A percentile compares a stretch with the other conserved stretches of the same genome.
Evolutionary conservation across 257 asterid species (phyloP).

Genomic region (Forsythia viridissima): DNA sequence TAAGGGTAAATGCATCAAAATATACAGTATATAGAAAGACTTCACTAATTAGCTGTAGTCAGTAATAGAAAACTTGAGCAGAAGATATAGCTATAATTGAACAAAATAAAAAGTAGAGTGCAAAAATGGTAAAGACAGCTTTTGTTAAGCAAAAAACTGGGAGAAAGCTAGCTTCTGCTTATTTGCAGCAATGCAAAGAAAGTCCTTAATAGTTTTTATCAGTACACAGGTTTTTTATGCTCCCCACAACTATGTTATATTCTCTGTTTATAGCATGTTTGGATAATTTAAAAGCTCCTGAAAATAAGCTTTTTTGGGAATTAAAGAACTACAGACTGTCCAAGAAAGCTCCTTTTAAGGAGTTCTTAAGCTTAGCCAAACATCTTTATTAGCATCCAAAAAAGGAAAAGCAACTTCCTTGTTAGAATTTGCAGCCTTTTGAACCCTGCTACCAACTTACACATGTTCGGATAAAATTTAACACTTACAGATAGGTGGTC

Average conservation of each 20-base stretch:
- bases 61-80: background rate
- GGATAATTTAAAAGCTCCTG: background rate
- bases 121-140: background rate
- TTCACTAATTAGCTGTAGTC: background rate
- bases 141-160: background rate
- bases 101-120: background rate
- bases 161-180: background rate
- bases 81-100: no score
- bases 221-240: background rate
- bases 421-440: background rate
- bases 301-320: no score
- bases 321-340: background rate
- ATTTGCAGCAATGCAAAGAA: background rate
- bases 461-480: background rate
- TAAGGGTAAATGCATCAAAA: background rate
- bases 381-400: background rate
- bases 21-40: background rate
- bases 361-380: no score
- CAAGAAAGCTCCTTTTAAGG: no score
- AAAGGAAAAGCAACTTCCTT: background rate
- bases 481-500: slow-evolving; percentile 56
- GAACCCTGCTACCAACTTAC: background rate
- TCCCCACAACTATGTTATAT: background rate
- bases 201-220: background rate
- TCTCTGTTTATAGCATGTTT: background rate